Base-by-base conservation (phyloP, 2,329 filamentous ascomycete genomes). In the Colletotrichum chlorophyti region DNA sequence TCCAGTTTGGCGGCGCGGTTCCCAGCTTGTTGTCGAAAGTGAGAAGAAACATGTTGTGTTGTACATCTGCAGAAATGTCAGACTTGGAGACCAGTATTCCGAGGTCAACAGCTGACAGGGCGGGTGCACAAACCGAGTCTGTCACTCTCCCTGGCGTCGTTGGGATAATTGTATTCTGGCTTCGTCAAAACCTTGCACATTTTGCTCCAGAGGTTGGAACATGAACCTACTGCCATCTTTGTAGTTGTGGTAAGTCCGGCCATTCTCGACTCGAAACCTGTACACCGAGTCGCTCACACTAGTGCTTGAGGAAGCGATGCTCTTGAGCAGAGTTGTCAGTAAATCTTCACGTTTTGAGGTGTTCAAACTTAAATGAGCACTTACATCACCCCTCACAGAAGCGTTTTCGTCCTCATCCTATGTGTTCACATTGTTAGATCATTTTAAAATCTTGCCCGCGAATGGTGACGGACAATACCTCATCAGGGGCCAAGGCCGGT, bases 241-340 rank as follows among this genome's bases (percentile, higher is more conserved):
- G 37, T 68, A 74, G 3, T 71, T 63, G 43, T 76, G 71, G 29
- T 75, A 76, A 1, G 71, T 74, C 12, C 74, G 63, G 2, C 73
- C 73, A 57, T 76, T 73, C 51, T 76, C 75, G 11, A 68, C 64
- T 3, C 73, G 71, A 61, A 71, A 72, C 14, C 67, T 62, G 6
- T 21, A 32, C 3, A 47, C 45, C 9, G 45, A 47, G 21, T 21
- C 37, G 14, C 4, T 11, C 15, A 47, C 14, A 19, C 45, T 47
- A 5, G 31, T 37, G 9, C 14, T 47, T 8, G 45, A 47, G 14
- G 45, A 35, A 7, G 21, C 31, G 17, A 35, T 4, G 17, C 45
- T 47, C 45, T 47, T 2, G n/a, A n/a, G n/a, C 15, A 10, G 17
- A 12, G 9, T 4, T n/a, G 9, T 21, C 37, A 12, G n/a, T 15